Evolutionary conservation across 225 moss, liverwort and hornwort genomes (phyloP), one percentile per base, ranked within the genome.

Genomic region (Physcomitrellopsis africana): DNA sequence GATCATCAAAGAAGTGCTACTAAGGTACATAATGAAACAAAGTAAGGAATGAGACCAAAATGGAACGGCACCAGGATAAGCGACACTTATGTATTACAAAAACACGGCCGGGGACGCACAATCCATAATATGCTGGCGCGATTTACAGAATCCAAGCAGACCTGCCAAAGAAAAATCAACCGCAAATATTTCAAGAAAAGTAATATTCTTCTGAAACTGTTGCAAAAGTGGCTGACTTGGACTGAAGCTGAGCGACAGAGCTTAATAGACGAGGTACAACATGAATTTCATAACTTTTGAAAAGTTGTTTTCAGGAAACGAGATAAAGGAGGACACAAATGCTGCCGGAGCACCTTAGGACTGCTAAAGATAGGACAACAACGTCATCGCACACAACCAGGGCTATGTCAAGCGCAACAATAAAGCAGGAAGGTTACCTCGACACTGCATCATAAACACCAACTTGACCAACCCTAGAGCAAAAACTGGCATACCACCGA

Each of bases 111-210:
- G 3, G 47, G 29, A 48, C 26, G 58, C 29, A 66, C 47, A 58
- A 58, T 67, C 29, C 67, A 75, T 44, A 10, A 67, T 22, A 65
- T n/a, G 43, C n/a, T 8, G 19, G 54, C 18, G 10, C 45, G 32
- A 48, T 26, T 65, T 45, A 67, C 46, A 46, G 51, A 29, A 27
- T 57, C 46, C 57, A 65, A 75, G 57, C 44, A 56, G 57, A 47
- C 48, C 56, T 75, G 67, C 32, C 29, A 67, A 10, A 32, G 41
- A 19, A 67, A 11, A 73, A 73, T 53, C 53, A 63, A 66, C 56
- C 45, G 56, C 44, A 53, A 73, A 24, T 64, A 43, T 23, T 42
- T 74, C 53, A 64, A 54, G 55, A 44, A 53, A 55, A 65, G 19
- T 10, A 24, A 74, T 24, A 24, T 24, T 24, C 24, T 24, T 24